Evolutionary conservation across 805 yeast species (phyloP), one percentile per base, ranked within the genome.

Genomic region (Candida pseudofarinosa): DNA sequence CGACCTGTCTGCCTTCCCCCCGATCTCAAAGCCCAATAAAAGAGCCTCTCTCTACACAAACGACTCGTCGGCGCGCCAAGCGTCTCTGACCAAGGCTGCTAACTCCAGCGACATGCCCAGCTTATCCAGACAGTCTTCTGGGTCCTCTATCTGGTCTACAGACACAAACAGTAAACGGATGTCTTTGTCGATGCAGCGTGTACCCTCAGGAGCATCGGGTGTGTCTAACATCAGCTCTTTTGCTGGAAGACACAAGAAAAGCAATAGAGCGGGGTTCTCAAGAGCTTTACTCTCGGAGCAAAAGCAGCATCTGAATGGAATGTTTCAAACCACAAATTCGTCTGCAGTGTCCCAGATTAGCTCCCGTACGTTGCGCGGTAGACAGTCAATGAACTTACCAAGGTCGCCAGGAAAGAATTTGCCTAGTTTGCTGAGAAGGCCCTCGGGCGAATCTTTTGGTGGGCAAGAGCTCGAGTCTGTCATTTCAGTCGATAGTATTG

Each of bases 201-300:
- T 56, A 52, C 41, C 60, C 1, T 49, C 64, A 4, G 58, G 58
- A 19, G 55, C 63, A 2, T 65, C 71, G 2, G 56, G 56, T 3
- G 55, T 56, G 2, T 53, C 67, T 5, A 7, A 15, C 13, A 17
- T 37, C 12, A 59, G 55, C 37, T 49, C 45, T 39, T 55, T 61
- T 2, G 56, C 51, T 7, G 45, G 48, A 32, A 51, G 53, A 33
- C 37, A 37, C 30, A 14, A 52, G 7, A 40, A 47, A 12, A 40
- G 46, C 38, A 43, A 41, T 32, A 51, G 71, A 20, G 65, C 65
- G 6, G 74, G 74, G 2, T 67, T 70, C 42, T 66, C 74, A 6
- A 55, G 74, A 30, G 76, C 74, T 1, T 57, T 70, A 31, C 46
- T 55, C 8, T 54, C 66, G 3, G 73, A 68, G 36, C 61, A 51